These are phyloP conservation scores for Pseudopediastrum boryanum DNA, from an alignment of 139 green algal genomes.

Conservation along the genomic window DNA sequence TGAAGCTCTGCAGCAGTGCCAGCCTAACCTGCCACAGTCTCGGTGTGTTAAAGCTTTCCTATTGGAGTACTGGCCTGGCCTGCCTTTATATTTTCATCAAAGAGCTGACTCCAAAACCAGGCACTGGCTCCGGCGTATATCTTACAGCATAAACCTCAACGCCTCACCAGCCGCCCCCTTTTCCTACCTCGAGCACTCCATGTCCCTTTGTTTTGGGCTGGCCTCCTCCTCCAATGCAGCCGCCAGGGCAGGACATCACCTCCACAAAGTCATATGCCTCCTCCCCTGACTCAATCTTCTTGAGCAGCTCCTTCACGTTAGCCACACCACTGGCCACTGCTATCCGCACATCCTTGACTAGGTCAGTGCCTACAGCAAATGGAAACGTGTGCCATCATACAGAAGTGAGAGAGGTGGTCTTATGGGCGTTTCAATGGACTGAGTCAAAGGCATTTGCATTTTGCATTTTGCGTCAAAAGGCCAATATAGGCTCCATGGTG, in stretches of 20 bases:
- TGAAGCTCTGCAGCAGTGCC: too few relatives aligned
- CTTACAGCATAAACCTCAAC: background rate
- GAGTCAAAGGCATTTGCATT: too few relatives aligned
- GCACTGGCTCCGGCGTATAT: background rate
- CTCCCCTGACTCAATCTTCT: conserved; percentile 2
- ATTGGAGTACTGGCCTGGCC: background rate
- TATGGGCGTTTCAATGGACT: too few relatives aligned
- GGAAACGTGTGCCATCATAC: conserved; percentile 32
- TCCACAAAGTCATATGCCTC: conserved; percentile 57
- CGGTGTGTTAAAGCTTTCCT: background rate
- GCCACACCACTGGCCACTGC: conserved; percentile 20
- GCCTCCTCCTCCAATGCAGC: conserved; percentile 92
- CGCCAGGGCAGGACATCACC: conserved; percentile 91
- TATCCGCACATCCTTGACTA: conserved; percentile 29
- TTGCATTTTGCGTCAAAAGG: too few relatives aligned
- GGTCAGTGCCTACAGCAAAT: conserved; percentile 45
- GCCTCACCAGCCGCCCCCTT: background rate
- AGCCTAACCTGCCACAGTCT: too few relatives aligned
- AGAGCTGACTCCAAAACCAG: background rate
- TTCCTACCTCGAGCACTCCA: background rate
- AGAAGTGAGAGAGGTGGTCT: too few relatives aligned
- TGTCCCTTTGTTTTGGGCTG: conserved; percentile 55
- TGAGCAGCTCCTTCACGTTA: conserved; percentile 19
- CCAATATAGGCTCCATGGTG: too few relatives aligned
- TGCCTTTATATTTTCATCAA: background rate